A percentile compares a stretch with the other conserved stretches of the same genome.
These are phyloP conservation scores for Hymenoscyphus scutula DNA, from an alignment of 2,329 filamentous ascomycete genomes.

Conservation along the genomic window DNA sequence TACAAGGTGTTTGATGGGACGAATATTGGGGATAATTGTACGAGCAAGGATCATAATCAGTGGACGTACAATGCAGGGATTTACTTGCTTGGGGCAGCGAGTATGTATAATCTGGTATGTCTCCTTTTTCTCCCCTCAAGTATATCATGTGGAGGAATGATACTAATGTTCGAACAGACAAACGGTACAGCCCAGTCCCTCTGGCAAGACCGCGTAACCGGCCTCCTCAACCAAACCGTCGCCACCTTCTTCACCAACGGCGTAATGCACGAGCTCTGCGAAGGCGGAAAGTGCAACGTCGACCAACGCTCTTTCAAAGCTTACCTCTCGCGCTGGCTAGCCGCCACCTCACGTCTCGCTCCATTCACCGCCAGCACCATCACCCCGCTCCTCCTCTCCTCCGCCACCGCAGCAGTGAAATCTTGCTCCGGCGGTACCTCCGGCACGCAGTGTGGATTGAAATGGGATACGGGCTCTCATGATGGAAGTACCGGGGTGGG, in stretches of 20 bases:
- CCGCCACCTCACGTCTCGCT: constrained; percentile 59
- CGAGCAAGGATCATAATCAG: constrained; percentile 55
- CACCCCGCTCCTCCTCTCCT: constrained; percentile 52
- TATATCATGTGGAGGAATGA: too few species aligned
- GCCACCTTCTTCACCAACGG: constrained; percentile 55
- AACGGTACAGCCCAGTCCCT: constrained; percentile 30
- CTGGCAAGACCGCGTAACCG: constrained; percentile 59
- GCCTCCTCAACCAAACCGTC: constrained; percentile 49
- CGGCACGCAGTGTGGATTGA: constrained; percentile 57
- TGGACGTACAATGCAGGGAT: constrained; percentile 69
- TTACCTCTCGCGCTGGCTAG: constrained; percentile 60
- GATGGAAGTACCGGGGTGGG: constrained; percentile 63
- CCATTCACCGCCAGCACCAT: constrained; percentile 55
- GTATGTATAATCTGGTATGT: constrained; percentile 48
- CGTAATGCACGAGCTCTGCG: constrained; percentile 65
- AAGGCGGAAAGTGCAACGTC: constrained; percentile 55
- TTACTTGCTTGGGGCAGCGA: constrained; percentile 57
- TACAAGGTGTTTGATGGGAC: constrained; percentile 61
- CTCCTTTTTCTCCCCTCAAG: neutral
- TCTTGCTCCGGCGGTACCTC: constrained; percentile 58
- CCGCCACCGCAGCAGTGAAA: constrained; percentile 51
- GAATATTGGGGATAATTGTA: constrained; percentile 56
- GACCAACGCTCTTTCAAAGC: constrained; percentile 65
- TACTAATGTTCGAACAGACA: too few species aligned
- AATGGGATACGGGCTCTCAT: constrained; percentile 51